phyloP scores from a whole-genome alignment of 495 filamentous ascomycete species.

The Podospora anserina region DNA sequence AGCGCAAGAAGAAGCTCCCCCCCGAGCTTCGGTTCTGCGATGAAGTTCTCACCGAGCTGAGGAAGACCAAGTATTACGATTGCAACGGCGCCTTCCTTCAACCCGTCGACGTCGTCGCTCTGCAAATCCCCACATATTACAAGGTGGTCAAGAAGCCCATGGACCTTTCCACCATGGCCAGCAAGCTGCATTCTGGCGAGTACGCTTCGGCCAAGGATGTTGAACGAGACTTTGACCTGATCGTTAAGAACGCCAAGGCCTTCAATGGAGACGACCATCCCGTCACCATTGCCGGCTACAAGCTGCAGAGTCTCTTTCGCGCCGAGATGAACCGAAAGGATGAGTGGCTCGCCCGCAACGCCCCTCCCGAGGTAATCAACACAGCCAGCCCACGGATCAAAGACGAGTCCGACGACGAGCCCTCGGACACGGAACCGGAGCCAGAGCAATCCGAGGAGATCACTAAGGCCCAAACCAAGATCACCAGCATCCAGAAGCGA shows the following conservation, averaged over 20 bases:
- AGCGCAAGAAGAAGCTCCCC: constrained; percentile 87
- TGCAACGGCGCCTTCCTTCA: constrained; percentile 68
- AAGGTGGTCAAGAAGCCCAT: constrained; percentile 94
- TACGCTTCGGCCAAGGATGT: constrained; percentile 85
- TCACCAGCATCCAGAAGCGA: constrained; percentile 32
- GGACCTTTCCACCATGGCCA: constrained; percentile 76
- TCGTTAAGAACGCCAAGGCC: constrained; percentile 84
- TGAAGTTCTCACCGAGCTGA: constrained; percentile 71
- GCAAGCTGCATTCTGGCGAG: constrained; percentile 73
- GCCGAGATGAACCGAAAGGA: constrained; percentile 69
- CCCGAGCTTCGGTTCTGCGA: constrained; percentile 89
- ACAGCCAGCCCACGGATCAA: constrained; percentile 37
- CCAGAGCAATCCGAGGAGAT: constrained; percentile 30
- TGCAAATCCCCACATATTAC: constrained; percentile 92
- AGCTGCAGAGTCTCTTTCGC: constrained; percentile 69
- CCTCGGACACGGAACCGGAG: constrained; percentile 39
- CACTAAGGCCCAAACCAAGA: constrained; percentile 18
- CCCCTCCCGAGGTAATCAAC: constrained; percentile 49
- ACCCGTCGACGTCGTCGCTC: constrained; percentile 88
- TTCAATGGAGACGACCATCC: constrained; percentile 84
- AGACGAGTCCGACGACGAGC: constrained; percentile 60
- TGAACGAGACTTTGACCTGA: constrained; percentile 73
- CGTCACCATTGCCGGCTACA: constrained; percentile 65
- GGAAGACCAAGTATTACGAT: constrained; percentile 64
- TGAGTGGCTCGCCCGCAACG: constrained; percentile 71